A percentile compares a stretch with the other conserved stretches of the same genome.
These are phyloP conservation scores for Leccinum uliginosum DNA, from an alignment of 768 basidiomycete species.

Conservation along the genomic window DNA sequence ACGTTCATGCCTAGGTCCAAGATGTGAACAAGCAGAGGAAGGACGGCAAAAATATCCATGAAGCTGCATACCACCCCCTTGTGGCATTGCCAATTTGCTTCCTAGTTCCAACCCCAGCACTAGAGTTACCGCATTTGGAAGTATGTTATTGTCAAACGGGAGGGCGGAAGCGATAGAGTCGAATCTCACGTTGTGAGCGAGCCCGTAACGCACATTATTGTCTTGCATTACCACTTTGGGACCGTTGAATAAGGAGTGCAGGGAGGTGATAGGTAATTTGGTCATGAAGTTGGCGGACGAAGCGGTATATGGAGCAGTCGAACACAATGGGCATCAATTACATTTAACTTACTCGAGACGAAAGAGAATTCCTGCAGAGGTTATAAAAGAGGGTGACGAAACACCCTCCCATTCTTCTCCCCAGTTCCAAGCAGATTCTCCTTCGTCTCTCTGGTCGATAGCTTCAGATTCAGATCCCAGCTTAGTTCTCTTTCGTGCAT, in stretches of 20 bases:
- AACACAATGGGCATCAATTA: background rate
- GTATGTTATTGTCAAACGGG: slow-evolving; percentile 17
- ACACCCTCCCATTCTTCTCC: background rate
- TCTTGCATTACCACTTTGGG: slow-evolving; percentile 9
- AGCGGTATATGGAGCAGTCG: background rate
- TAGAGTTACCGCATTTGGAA: slow-evolving; percentile 20
- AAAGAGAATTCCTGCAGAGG: background rate
- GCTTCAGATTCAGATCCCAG: background rate
- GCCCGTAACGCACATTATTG: slow-evolving; percentile 14
- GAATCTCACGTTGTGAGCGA: slow-evolving; percentile 7
- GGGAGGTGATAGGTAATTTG: background rate
- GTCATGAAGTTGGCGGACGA: background rate
- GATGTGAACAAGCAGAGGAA: background rate
- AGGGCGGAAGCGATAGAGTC: background rate
- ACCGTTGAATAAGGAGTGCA: background rate
- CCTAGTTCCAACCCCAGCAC: slow-evolving; percentile 2
- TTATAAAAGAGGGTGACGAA: slow-evolving; percentile 17
- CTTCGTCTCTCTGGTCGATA: background rate
- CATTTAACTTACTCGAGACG: background rate
- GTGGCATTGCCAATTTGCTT: background rate
- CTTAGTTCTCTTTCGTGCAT: background rate
- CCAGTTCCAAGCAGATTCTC: slow-evolving; percentile 9
- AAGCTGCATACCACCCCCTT: background rate
- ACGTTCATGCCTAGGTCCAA: background rate
- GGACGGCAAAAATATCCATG: background rate